Percentiles rank a stretch among this genome's conserved stretches.
phyloP scores from a whole-genome alignment of 2,329 filamentous ascomycete species.

The Venturia asperata region DNA sequence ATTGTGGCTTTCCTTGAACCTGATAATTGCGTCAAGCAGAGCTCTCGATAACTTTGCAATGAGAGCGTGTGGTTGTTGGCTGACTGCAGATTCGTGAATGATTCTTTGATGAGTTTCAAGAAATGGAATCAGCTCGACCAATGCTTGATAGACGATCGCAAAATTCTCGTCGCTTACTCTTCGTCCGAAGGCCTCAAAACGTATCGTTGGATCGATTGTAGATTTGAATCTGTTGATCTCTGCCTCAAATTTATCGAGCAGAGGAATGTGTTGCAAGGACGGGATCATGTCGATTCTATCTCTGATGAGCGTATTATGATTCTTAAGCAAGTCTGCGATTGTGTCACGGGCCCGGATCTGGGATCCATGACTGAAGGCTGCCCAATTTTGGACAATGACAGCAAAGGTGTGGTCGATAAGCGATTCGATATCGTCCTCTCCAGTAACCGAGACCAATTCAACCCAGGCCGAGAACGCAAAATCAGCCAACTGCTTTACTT shows the following conservation, averaged over 20 bases:
- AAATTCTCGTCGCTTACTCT: conserved; percentile 77
- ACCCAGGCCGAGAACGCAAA: conserved; percentile 80
- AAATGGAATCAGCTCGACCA: conserved; percentile 69
- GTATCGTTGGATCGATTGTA: conserved; percentile 57
- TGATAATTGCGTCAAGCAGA: conserved; percentile 77
- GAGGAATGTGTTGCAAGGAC: conserved; percentile 62
- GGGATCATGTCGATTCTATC: conserved; percentile 70
- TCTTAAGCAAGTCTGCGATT: conserved; percentile 58
- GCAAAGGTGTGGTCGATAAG: conserved; percentile 87
- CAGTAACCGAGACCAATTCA: conserved; percentile 65
- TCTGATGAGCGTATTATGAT: conserved; percentile 54
- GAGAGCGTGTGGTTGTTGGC: conserved; percentile 73
- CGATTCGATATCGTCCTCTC: conserved; percentile 68
- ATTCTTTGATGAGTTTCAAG: conserved; percentile 67
- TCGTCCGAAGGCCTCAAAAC: conserved; percentile 63
- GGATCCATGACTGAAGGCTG: conserved; percentile 53
- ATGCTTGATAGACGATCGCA: conserved; percentile 73
- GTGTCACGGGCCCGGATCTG: conserved; percentile 54
- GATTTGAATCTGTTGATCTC: conserved; percentile 59
- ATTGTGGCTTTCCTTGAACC: conserved; percentile 61
- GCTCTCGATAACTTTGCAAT: conserved; percentile 66
- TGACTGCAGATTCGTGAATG: conserved; percentile 70
- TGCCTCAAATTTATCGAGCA: conserved; percentile 60
- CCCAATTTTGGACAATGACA: conserved; percentile 77
- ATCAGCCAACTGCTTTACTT: conserved; percentile 65